These are phyloP conservation scores for Coelastrella sp. DNA, from an alignment of 139 green algal species.

Conservation along the genomic window DNA sequence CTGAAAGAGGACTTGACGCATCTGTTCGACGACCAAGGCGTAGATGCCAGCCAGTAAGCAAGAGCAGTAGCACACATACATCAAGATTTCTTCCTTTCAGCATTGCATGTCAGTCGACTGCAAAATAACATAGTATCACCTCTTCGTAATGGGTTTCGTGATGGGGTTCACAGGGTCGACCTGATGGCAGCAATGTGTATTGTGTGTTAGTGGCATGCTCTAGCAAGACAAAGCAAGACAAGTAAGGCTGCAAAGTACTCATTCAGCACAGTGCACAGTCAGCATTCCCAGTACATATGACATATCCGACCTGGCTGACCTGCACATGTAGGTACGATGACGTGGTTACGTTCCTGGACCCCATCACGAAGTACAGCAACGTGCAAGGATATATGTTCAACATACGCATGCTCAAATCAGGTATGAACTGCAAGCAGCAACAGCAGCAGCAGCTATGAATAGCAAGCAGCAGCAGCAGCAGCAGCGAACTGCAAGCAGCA, in stretches of 20 bases:
- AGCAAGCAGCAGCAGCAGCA: too few species aligned
- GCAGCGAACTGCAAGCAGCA: not conserved
- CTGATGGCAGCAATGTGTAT: too few species aligned
- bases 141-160: too few species aligned
- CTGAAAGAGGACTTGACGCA: constrained; percentile 53
- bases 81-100: too few species aligned
- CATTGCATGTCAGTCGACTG: too few species aligned
- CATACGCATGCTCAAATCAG: constrained; percentile 62
- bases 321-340: constrained; percentile 53
- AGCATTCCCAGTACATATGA: too few species aligned
- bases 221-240: too few species aligned
- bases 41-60: constrained; percentile 59
- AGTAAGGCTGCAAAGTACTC: too few species aligned
- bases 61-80: not conserved
- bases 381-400: constrained; percentile 72
- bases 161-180: too few species aligned
- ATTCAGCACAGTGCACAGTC: too few species aligned
- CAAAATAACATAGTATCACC: too few species aligned
- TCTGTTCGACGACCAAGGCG: constrained; percentile 67
- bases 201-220: too few species aligned
- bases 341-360: constrained; percentile 61
- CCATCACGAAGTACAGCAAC: constrained; percentile 66
- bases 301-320: not conserved
- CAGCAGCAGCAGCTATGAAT: not conserved
- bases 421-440: not conserved